Evolutionary conservation across 2,329 filamentous ascomycete species (phyloP).

Genomic region (Microcyclosporella mali): DNA sequence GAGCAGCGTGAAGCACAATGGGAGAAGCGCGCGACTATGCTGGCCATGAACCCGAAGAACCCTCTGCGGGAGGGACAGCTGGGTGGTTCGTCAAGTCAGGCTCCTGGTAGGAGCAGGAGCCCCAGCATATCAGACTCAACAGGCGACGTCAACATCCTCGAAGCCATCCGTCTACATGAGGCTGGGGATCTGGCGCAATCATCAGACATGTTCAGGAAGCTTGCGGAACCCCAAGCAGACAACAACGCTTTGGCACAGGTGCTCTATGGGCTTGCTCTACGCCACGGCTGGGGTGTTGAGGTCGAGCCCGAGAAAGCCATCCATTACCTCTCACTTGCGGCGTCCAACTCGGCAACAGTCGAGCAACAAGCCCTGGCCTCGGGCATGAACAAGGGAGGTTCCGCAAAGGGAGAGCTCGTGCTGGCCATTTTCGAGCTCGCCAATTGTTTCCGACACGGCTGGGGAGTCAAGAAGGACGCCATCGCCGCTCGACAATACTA

Average conservation of each 20-base stretch:
- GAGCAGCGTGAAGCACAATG: constrained; percentile 66
- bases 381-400: constrained; percentile 86
- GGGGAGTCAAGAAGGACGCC: constrained; percentile 82
- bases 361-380: constrained; percentile 79
- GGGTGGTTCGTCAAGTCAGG: not conserved
- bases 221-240: constrained; percentile 75
- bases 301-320: constrained; percentile 68
- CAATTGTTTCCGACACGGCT: constrained; percentile 88
- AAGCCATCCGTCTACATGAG: constrained; percentile 93
- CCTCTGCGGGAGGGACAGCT: constrained; percentile 37
- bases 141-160: constrained; percentile 66
- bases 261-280: constrained; percentile 85
- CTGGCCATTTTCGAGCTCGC: constrained; percentile 83
- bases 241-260: constrained; percentile 96
- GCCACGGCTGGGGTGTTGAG: constrained; percentile 87
- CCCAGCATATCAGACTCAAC: constrained; percentile 33
- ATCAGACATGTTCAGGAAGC: constrained; percentile 74
- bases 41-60: constrained; percentile 51
- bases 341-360: constrained; percentile 80
- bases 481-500: constrained; percentile 87
- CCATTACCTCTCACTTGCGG: constrained; percentile 78
- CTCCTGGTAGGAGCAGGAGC: constrained; percentile 26
- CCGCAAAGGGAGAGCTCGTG: constrained; percentile 91
- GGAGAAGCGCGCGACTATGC: constrained; percentile 88
- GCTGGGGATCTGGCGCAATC: constrained; percentile 69